These are phyloP conservation scores for Nothopassalora personata DNA, from an alignment of 2,329 filamentous ascomycete species.

Conservation along the genomic window DNA sequence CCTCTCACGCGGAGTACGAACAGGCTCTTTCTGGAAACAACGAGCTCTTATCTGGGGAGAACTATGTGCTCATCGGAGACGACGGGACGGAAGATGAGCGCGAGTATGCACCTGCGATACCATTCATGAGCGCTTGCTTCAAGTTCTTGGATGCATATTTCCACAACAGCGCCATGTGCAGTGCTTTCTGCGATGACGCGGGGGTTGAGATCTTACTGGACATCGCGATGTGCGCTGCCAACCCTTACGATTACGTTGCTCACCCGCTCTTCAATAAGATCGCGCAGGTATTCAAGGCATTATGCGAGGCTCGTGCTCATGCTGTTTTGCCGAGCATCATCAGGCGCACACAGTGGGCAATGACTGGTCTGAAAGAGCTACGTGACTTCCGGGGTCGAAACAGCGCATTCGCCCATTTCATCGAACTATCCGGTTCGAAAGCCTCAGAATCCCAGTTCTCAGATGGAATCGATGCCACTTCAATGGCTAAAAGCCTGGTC, in stretches of 20 bases:
- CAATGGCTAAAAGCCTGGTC: slow-evolving; percentile 70
- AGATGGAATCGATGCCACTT: slow-evolving; percentile 58
- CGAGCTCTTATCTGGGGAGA: slow-evolving; percentile 1
- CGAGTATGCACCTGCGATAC: slow-evolving; percentile 23
- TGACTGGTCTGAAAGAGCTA: slow-evolving; percentile 64
- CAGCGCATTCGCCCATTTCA: slow-evolving; percentile 20
- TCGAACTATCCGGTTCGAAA: slow-evolving; percentile 11
- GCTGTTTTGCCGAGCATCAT: slow-evolving; percentile 77
- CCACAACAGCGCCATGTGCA: slow-evolving; percentile 66
- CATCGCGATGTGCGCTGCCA: slow-evolving; percentile 72
- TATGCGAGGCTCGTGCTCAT: slow-evolving; percentile 76
- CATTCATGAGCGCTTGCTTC: slow-evolving; percentile 67
- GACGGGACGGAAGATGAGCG: slow-evolving; percentile 41
- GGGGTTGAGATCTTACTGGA: slow-evolving; percentile 81
- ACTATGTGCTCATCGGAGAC: slow-evolving; percentile 6
- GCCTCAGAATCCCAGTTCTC: slow-evolving; percentile 27
- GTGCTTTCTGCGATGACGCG: slow-evolving; percentile 68
- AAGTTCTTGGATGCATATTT: slow-evolving; percentile 76
- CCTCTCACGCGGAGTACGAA: slow-evolving; percentile 2
- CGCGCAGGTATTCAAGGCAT: slow-evolving; percentile 65
- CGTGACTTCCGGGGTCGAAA: slow-evolving; percentile 36
- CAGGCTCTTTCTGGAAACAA: slow-evolving; percentile 4
- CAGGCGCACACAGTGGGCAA: slow-evolving; percentile 63
- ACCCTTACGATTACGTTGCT: slow-evolving; percentile 68
- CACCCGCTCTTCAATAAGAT: slow-evolving; percentile 64